Evolutionary conservation across 1,284 basidiomycete species (phyloP).

Genomic region (Spongiforma sp.): DNA sequence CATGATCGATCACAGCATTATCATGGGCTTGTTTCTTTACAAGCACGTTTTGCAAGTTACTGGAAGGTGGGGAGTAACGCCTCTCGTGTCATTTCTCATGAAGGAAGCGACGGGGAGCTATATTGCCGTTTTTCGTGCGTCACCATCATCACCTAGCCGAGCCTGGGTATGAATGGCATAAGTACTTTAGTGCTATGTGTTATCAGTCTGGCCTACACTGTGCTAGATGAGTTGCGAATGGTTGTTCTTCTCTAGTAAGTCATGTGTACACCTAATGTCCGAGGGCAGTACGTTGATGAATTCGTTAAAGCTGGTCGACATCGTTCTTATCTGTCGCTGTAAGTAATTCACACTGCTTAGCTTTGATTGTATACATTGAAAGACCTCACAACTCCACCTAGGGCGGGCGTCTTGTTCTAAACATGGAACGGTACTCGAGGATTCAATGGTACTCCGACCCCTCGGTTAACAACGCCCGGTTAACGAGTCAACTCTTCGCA

Average conservation of each 20-base stretch:
- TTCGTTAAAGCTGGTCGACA: constrained; percentile 15
- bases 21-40: constrained; percentile 15
- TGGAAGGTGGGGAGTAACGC: constrained; percentile 18
- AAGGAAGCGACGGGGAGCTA: constrained; percentile 24
- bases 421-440: constrained; percentile 15
- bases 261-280: not conserved
- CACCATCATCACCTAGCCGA: not conserved
- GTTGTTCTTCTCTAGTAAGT: constrained; percentile 16
- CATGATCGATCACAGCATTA: constrained; percentile 14
- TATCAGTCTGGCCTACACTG: not conserved
- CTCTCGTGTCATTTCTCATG: constrained; percentile 22
- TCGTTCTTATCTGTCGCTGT: constrained; percentile 18
- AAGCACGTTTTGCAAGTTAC: constrained; percentile 4
- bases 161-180: not conserved
- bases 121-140: constrained; percentile 21
- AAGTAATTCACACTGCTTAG: constrained; percentile 3
- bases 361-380: not conserved
- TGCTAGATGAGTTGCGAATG: constrained; percentile 5
- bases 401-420: constrained; percentile 24
- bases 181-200: constrained; percentile 11
- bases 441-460: no score
- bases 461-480: not conserved
- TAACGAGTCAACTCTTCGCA: not conserved
- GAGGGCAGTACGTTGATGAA: constrained; percentile 1
- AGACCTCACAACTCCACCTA: not conserved